These are phyloP conservation scores for Lachnum nothofagi DNA, from an alignment of 2,329 filamentous ascomycete genomes.

Conservation along the genomic window DNA sequence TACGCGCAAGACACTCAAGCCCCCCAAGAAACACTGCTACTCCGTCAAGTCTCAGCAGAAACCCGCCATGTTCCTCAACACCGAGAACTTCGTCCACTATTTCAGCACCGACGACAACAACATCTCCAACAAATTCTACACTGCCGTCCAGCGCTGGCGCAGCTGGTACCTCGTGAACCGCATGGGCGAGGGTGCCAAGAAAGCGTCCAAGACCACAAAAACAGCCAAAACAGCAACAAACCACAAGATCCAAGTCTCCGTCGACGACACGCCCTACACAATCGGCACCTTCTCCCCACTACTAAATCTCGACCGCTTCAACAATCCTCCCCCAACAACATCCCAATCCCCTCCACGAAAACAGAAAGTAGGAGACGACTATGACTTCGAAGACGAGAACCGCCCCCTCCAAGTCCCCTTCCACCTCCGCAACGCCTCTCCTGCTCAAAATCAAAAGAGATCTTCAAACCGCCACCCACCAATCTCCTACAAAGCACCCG, in stretches of 20 bases:
- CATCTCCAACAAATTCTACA: slow-evolving; percentile 64
- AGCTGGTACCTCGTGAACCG: slow-evolving; percentile 85
- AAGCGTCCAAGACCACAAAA: slow-evolving; percentile 10
- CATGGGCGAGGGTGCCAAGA: slow-evolving; percentile 40
- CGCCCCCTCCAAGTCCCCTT: slow-evolving; percentile 29
- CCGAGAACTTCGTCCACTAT: slow-evolving; percentile 85
- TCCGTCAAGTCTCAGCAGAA: slow-evolving; percentile 92
- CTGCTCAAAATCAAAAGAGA: slow-evolving; percentile 6
- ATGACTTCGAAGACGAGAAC: slow-evolving; percentile 28
- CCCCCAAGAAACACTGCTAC: slow-evolving; percentile 80
- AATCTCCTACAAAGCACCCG: slow-evolving; percentile 22
- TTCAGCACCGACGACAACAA: slow-evolving; percentile 73
- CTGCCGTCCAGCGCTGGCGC: slow-evolving; percentile 72
- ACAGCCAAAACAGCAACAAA: background rate
- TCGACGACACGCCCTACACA: slow-evolving; percentile 51
- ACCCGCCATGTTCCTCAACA: slow-evolving; percentile 73
- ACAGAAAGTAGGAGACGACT: slow-evolving; percentile 8
- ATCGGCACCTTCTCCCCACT: slow-evolving; percentile 66
- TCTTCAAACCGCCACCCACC: slow-evolving; percentile 24
- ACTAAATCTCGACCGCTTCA: slow-evolving; percentile 56
- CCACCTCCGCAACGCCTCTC: slow-evolving; percentile 27
- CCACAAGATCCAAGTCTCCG: slow-evolving; percentile 32
- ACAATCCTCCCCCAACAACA: slow-evolving; percentile 22
- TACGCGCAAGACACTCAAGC: slow-evolving; percentile 65
- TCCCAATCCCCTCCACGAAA: too few species aligned